These are phyloP conservation scores for Wickerhamiella azymoides DNA, from an alignment of 805 yeast species.

Conservation along the genomic window DNA sequence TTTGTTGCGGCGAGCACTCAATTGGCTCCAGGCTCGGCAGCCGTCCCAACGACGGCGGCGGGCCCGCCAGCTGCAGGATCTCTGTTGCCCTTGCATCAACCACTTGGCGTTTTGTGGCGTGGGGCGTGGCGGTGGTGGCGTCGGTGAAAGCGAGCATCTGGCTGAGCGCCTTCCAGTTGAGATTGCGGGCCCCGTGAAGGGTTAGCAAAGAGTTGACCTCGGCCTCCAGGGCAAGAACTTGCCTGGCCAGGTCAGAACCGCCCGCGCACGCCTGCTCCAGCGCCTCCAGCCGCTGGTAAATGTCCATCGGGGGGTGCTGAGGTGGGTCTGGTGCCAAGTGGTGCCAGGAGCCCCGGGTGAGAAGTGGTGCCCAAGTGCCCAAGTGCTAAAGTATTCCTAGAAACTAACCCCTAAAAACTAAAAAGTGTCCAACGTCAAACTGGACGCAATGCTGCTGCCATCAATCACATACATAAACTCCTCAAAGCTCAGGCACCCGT, in stretches of 20 bases:
- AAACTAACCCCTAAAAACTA: no score
- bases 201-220: constrained; percentile 10
- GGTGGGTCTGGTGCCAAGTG: background rate
- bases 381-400: no score
- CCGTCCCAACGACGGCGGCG: no score
- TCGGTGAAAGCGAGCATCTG: constrained; percentile 10
- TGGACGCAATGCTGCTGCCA: constrained; percentile 26
- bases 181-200: background rate
- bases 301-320: background rate
- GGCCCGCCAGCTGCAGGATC: background rate
- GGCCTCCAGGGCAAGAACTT: constrained; percentile 6
- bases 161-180: constrained; percentile 6
- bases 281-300: background rate
- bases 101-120: background rate
- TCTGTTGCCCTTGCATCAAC: constrained; percentile 6
- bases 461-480: constrained; percentile 53
- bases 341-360: no score
- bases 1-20: background rate
- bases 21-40: background rate
- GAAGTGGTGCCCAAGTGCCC: no score
- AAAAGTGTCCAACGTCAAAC: constrained; percentile 25
- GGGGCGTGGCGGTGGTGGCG: constrained; percentile 9
- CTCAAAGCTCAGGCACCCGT: constrained; percentile 69
- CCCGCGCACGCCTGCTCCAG: constrained; percentile 4
- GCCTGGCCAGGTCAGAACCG: background rate